Percentiles rank a stretch among this genome's conserved stretches.
These are phyloP conservation scores for Falciphora oryzae DNA, from an alignment of 2,329 filamentous ascomycete species.

Conservation along the genomic window DNA sequence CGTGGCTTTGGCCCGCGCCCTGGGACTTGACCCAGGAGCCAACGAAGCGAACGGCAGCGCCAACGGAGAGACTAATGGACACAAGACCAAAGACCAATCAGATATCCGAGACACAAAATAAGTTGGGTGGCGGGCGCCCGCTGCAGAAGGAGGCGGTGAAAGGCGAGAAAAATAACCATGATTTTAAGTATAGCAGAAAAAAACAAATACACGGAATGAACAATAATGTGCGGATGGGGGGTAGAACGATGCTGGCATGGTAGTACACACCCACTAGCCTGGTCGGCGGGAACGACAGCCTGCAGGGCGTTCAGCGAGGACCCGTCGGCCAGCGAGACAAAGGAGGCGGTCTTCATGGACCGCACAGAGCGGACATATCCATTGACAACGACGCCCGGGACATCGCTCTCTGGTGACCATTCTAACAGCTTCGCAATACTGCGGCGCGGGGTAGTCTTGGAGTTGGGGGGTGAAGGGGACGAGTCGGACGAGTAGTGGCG, in stretches of 20 bases:
- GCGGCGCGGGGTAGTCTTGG: constrained; percentile 24
- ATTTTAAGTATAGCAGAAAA: constrained; percentile 11
- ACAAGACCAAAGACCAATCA: not conserved
- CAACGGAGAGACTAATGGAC: constrained; percentile 64
- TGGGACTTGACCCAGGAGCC: constrained; percentile 72
- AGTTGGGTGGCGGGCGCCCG: not conserved
- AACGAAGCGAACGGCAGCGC: constrained; percentile 69
- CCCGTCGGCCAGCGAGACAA: constrained; percentile 82
- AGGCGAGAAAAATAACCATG: not conserved
- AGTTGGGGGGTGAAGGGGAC: not conserved
- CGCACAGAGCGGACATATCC: constrained; percentile 81
- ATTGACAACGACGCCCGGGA: constrained; percentile 54
- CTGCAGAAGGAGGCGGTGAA: not conserved
- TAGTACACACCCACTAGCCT: constrained; percentile 63
- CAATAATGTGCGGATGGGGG: constrained; percentile 7
- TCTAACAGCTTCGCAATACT: constrained; percentile 53
- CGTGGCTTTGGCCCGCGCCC: constrained; percentile 66
- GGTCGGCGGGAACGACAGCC: constrained; percentile 66
- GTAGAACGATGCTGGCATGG: constrained; percentile 12
- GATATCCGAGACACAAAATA: not conserved
- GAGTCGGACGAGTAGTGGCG: not conserved
- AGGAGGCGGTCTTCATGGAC: constrained; percentile 77
- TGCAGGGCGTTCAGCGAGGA: constrained; percentile 76
- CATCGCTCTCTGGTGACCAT: constrained; percentile 38
- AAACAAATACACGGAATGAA: constrained; percentile 7